phyloP scores from a whole-genome alignment of 176 grass and related monocot genomes.

The Aegilops speltoides region DNA sequence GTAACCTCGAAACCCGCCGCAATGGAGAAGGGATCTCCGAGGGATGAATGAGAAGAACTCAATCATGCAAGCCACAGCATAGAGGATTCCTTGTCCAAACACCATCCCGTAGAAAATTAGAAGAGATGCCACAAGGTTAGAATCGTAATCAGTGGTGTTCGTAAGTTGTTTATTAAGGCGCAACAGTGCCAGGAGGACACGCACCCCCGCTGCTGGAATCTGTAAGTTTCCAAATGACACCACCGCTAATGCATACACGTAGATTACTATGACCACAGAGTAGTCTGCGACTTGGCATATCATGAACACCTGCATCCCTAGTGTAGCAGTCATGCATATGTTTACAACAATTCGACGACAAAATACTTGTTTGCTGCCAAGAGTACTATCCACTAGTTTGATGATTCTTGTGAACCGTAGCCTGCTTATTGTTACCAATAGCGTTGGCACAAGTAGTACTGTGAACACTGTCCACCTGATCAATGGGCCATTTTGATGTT shows the following conservation, averaged over 20 bases:
- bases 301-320: background rate
- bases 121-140: too few relatives aligned
- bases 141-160: too few relatives aligned
- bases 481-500: too few relatives aligned
- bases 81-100: background rate
- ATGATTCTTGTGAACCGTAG: background rate
- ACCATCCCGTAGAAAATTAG: background rate
- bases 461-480: background rate
- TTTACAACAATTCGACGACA: background rate
- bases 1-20: background rate
- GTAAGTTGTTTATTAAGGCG: too few relatives aligned
- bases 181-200: background rate
- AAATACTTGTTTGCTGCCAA: background rate
- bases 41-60: background rate
- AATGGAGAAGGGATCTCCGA: background rate
- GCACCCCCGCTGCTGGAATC: too few relatives aligned
- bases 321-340: background rate
- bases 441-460: background rate
- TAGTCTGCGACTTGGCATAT: background rate
- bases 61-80: background rate
- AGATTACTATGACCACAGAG: too few relatives aligned
- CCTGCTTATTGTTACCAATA: slow-evolving; percentile 9
- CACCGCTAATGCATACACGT: too few relatives aligned
- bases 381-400: background rate
- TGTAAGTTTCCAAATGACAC: too few relatives aligned